Percentiles rank a stretch among this genome's conserved stretches.
Conservation (phyloP, 352 stramenopile genomes). For the Pythium aphanidermatum region DNA sequence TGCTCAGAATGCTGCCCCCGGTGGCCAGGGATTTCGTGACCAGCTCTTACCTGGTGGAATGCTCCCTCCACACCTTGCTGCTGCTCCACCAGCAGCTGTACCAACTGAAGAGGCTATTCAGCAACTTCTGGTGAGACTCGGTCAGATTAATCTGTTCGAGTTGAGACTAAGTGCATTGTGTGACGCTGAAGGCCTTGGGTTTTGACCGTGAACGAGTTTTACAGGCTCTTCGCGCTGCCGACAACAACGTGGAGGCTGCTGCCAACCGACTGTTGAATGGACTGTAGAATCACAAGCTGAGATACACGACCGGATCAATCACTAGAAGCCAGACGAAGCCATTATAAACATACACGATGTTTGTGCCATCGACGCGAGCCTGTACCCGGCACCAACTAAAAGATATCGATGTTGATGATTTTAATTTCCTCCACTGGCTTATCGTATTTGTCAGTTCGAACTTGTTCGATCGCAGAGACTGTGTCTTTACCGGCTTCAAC, state of each 20-base stretch:
- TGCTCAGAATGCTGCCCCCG: conserved; percentile 11
- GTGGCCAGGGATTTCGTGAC: conserved; percentile 71
- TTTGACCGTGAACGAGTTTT: conserved; percentile 69
- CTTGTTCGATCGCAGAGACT: conserved; percentile 94
- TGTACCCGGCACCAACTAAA: too few species aligned
- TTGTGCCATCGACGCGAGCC: too few species aligned
- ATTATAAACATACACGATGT: too few species aligned
- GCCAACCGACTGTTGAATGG: conserved; percentile 80
- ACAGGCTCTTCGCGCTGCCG: conserved; percentile 58
- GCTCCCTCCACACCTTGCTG: conserved; percentile 54
- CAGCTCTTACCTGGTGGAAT: conserved; percentile 65
- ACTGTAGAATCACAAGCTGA: conserved; percentile 21
- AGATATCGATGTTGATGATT: conserved; percentile 88
- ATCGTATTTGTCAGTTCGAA: conserved; percentile 83
- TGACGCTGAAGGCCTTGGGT: conserved; percentile 37
- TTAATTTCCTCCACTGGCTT: conserved; percentile 76
- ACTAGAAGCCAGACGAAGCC: background rate
- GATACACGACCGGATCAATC: background rate
- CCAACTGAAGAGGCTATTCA: conserved; percentile 74
- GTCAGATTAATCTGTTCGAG: too few species aligned
- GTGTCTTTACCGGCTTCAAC: conserved; percentile 95
- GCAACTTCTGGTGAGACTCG: conserved; percentile 57
- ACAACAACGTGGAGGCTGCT: conserved; percentile 86
- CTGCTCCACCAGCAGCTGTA: conserved; percentile 45
- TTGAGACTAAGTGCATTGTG: conserved; percentile 10